Base-by-base conservation (phyloP, 2,329 filamentous ascomycete genomes). In the Colletotrichum truncatum region DNA sequence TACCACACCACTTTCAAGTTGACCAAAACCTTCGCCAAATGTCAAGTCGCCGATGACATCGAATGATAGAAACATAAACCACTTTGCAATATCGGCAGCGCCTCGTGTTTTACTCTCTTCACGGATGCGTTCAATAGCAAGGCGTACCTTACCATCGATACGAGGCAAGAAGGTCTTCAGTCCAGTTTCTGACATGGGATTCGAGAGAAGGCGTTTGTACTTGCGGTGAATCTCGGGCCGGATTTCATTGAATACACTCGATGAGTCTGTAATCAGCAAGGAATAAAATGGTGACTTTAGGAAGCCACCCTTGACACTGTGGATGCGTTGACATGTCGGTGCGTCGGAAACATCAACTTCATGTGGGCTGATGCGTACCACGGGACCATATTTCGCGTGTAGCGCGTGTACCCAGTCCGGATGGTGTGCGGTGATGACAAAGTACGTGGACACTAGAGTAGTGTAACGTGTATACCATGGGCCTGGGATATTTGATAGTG, bases 31-130 rank as follows among this genome's bases (percentile, higher is more conserved):
- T 34, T 73, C 71, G 12, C 74, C 75, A 60, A 76, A 75, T 2
- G 68, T 65, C 4, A 76, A 64, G 45, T 74, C 70, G 3, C 73
- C 74, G 14, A 76, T 73, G 6, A 75, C 62, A 45, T 76, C 75
- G 43, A 76, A 76, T 0, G 84, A 74, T 76, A 87, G 80, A 56
- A 85, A 87, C 11, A 81, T 73, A 73, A 79, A 84, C 85, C 85
- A 88, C 63, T 86, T 86, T 62, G 80, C 77, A 0, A 87, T 73
- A 62, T 89, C 84, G 0, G 75, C 77, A 0, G 67, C 75, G 0
- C 81, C 77, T 0, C 73, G 73, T 0, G 71, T 72, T 1, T 65
- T 65, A 10, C 80, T 77, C 41, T 87, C 84, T 10, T 80, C 72
- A 0, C 66, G 71, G 21, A 88, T 86, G 41, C 74, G 76, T 4